Base-by-base conservation (phyloP, 768 basidiomycete species). In the Serendipita vermifera region DNA sequence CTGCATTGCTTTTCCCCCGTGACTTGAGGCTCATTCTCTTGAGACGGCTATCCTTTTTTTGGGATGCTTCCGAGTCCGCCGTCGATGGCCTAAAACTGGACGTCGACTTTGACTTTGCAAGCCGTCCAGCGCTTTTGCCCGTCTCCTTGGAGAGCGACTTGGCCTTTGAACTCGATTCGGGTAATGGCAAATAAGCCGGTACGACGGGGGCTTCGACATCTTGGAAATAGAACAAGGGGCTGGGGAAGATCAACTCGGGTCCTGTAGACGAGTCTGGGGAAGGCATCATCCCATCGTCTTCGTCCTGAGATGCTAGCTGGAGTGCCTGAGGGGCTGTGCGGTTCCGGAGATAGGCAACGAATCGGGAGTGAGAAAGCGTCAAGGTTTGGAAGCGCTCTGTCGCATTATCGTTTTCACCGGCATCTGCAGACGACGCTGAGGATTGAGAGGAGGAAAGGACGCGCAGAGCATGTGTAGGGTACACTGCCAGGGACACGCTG, bases 271-370 rank as follows among this genome's bases (percentile, higher is more conserved):
- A 51, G 27, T 51, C 46, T 31, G 32, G 3, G 5, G 17, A 31
- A n/a, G 15, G n/a, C 5, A 29, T 22, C 7, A 51, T 24, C 7
- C 22, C 27, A 31, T 51, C 46, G 32, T 51, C 46, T 27, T 51
- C 46, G 27, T 51, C 46, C n/a, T 22, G n/a, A 5, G 46, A 20
- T 5, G 46, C 46, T 27, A 51, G 26, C 7, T 51, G 9, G 2
- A 22, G 46, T 7, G 46, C 46, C 17, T 51, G 46, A 20, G 29
- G 32, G 9, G 24, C 27, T 22, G 46, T 24, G 22, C 46, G 46
- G 5, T 20, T 22, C 17, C 46, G 46, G 29, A 51, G 46, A 31
- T 51, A 51, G 46, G 46, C 46, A 51, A 51, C 46, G 27, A 51
- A 51, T 7, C 46, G 46, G 7, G 46, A 51, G 24, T 51, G 46